Conservation (phyloP, 176 grass and related monocot species). For the Avena sativa region DNA sequence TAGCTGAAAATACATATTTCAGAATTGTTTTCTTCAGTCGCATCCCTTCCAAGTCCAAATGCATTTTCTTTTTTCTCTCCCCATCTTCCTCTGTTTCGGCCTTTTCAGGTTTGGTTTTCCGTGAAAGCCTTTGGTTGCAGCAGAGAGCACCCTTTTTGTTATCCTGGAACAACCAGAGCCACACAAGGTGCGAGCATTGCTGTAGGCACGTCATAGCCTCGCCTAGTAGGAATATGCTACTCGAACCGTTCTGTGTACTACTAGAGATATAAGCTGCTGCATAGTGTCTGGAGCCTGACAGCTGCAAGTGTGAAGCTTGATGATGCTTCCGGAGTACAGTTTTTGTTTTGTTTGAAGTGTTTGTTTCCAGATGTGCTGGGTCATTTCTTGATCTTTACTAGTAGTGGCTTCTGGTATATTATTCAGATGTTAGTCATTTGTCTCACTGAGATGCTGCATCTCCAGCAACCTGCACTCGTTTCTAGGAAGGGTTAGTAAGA, state of each 20-base stretch:
- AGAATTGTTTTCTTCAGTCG: slow-evolving; percentile 37
- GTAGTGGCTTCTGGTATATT: slow-evolving; percentile 19
- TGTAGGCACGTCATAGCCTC: slow-evolving; percentile 16
- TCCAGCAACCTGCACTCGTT: not conserved
- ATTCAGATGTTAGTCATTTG: slow-evolving; percentile 17
- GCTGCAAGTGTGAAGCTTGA: not conserved
- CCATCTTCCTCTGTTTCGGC: slow-evolving; percentile 27
- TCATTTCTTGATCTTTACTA: slow-evolving; percentile 31
- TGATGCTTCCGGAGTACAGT: not conserved
- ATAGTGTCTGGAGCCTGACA: slow-evolving; percentile 1
- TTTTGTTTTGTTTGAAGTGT: slow-evolving; percentile 16
- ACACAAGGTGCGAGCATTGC: slow-evolving; percentile 23
- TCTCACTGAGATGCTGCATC: slow-evolving; percentile 24
- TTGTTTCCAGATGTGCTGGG: slow-evolving; percentile 38
- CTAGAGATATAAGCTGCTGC: too few species aligned
- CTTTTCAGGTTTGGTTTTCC: slow-evolving; percentile 4
- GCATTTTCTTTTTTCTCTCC: not conserved
- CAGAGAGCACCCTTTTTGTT: not conserved
- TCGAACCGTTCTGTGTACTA: not conserved
- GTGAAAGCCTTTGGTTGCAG: slow-evolving; percentile 22
- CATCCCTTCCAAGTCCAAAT: slow-evolving; percentile 18
- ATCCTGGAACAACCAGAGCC: slow-evolving; percentile 23
- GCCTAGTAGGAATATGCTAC: slow-evolving; percentile 3
- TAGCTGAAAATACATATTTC: slow-evolving; percentile 18
- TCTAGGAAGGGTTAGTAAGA: not conserved